Evolutionary conservation across 345 rosid genomes (phyloP).

Genomic region (Combretum micranthum): DNA sequence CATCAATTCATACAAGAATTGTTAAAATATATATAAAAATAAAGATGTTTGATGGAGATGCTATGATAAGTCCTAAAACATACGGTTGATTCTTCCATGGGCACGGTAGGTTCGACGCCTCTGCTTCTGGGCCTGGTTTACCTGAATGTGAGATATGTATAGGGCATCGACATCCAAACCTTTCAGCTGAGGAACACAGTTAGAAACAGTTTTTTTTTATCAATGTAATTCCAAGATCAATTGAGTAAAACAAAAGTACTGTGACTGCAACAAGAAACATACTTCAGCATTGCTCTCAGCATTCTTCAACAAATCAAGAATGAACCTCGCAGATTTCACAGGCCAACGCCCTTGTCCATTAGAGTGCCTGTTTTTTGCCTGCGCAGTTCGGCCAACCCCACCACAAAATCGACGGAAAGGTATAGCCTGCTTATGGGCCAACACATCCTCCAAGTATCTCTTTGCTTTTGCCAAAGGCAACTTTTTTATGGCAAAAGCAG

Average conservation of each 20-base stretch:
- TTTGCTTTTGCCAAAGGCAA: constrained; percentile 60
- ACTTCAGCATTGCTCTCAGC: constrained; percentile 53
- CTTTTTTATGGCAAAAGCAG: constrained; percentile 57
- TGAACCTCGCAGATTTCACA: constrained; percentile 34
- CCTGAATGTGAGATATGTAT: constrained; percentile 25
- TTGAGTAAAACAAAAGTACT: no score
- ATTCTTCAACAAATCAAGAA: constrained; percentile 42
- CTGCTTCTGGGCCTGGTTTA: constrained; percentile 42
- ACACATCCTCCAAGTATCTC: constrained; percentile 70
- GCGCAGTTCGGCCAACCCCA: constrained; percentile 75
- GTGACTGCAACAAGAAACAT: background rate
- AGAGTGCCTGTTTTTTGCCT: constrained; percentile 73
- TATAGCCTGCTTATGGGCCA: constrained; percentile 75
- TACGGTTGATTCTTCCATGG: constrained; percentile 44
- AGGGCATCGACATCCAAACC: constrained; percentile 38
- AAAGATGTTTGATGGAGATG: background rate
- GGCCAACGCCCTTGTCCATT: constrained; percentile 90
- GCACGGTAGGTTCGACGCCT: constrained; percentile 42
- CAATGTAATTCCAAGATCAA: background rate
- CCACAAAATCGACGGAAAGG: constrained; percentile 70
- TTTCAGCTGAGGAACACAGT: constrained; percentile 18
- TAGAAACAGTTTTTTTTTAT: background rate
- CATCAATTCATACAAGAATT: background rate
- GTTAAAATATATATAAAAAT: no score
- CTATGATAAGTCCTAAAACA: background rate